Evolutionary conservation across 2,329 filamentous ascomycete species (phyloP), one percentile per base, ranked within the genome.

Genomic region (Sarocladium kiliense): DNA sequence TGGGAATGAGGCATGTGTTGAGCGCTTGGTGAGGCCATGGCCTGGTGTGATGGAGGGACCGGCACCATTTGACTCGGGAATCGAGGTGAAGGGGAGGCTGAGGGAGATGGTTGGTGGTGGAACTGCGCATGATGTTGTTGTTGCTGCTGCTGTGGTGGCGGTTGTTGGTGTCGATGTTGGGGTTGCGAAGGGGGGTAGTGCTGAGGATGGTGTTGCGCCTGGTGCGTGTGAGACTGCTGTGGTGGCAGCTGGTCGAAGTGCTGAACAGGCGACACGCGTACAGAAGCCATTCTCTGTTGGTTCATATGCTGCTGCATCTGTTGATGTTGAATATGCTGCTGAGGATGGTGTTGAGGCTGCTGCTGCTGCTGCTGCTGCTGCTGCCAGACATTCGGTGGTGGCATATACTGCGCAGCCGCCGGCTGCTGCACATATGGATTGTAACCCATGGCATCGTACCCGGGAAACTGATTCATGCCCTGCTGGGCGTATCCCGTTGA

Each of bases 281-380:
- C 30, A n/a, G 47, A n/a, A 5, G 26, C 47, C 47, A 51, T 51
- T 66, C 61, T 18, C 64, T 64, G 56, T 11, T 53, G 50, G 23
- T 41, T 39, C 50, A 58, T 57, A 9, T 53, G 50, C 30, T 53
- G 50, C 50, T 67, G 66, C 14, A 56, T 54, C n/a, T 57, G 56
- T 16, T 57, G 47, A 42, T 57, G 37, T 21, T 54, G 44, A 14
- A 39, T 36, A 53, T 65, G 64, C 11, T 61, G 60, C 59, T 70
- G 67, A 23, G 68, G 63, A 30, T 64, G 65, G 56, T 59, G 56
- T 21, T 61, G 56, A 7, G 25, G 49, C 41, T 36, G 67, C 34
- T 64, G 59, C 21, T 64, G 63, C 32, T 67, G 64, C 39, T 72
- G 71, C 18, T 71, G 63, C 19, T 70, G 69, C 37, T 69, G 66